Conservation (phyloP, 305 asterid species). For the Fraxinus nigra region DNA sequence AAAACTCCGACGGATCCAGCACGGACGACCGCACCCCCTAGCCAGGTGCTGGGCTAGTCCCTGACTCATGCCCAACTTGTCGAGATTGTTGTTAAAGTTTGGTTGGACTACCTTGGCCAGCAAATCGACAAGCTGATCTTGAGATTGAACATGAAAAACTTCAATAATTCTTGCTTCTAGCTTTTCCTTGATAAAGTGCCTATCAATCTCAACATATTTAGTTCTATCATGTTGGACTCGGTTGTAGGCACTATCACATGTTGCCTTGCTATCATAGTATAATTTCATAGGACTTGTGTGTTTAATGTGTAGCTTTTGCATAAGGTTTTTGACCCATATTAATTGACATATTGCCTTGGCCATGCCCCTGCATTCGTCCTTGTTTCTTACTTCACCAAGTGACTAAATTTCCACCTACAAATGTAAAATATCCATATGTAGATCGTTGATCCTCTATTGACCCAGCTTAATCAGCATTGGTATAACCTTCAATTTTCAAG, state of each 20-base stretch:
- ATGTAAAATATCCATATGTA: too few species aligned
- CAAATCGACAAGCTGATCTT: background rate
- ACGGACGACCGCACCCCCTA: too few species aligned
- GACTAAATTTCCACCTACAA: too few species aligned
- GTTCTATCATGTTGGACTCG: background rate
- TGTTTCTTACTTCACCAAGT: background rate
- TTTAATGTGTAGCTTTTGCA: background rate
- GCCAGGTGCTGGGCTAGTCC: too few species aligned
- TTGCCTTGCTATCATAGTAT: background rate
- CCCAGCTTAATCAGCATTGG: too few species aligned
- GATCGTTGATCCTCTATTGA: too few species aligned
- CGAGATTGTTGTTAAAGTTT: background rate
- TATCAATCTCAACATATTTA: background rate
- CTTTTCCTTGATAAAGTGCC: background rate
- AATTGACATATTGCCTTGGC: background rate
- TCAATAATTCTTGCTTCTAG: background rate
- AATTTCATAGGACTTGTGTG: background rate
- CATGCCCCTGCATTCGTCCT: background rate
- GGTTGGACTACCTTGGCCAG: background rate
- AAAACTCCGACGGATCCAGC: too few species aligned
- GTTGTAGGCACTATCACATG: background rate
- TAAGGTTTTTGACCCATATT: background rate
- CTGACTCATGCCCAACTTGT: background rate
- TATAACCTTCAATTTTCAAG: too few species aligned
- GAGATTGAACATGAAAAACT: background rate